Percentiles rank a stretch among this genome's conserved stretches.
These are phyloP conservation scores for thale cress (Arabidopsis thaliana) DNA, from an alignment of 345 rosid genomes.

Conservation along the genomic window DNA sequence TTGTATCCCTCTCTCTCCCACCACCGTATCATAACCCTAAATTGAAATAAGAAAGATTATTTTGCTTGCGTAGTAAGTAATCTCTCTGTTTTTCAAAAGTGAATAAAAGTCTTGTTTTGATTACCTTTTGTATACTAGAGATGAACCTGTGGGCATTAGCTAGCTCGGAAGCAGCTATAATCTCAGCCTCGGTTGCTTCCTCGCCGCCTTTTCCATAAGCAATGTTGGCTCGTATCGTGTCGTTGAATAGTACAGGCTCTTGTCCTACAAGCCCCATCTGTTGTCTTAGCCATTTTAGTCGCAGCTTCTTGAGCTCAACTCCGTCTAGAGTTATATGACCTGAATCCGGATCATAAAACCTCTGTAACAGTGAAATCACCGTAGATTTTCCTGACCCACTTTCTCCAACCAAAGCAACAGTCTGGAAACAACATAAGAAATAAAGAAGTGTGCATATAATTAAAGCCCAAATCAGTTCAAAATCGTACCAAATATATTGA, in stretches of 20 bases:
- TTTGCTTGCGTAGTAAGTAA: neutral
- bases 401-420: conserved; percentile 74
- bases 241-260: conserved; percentile 63
- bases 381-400: conserved; percentile 79
- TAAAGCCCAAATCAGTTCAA: too few species aligned
- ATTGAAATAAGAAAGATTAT: neutral
- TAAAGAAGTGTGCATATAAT: neutral
- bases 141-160: conserved; percentile 72
- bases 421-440: conserved; percentile 41
- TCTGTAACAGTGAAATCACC: conserved; percentile 57
- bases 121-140: conserved; percentile 54
- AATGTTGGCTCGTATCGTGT: conserved; percentile 64
- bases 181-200: conserved; percentile 58
- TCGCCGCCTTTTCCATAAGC: conserved; percentile 66
- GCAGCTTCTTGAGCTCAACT: conserved; percentile 55
- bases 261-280: conserved; percentile 77
- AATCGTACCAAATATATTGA: too few species aligned
- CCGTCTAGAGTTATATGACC: conserved; percentile 50
- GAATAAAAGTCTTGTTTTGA: neutral
- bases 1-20: conserved; percentile 70
- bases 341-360: conserved; percentile 64
- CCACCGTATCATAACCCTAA: conserved; percentile 64
- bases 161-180: conserved; percentile 57
- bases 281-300: conserved; percentile 66
- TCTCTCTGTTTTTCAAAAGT: neutral